These are phyloP conservation scores for Penicillium thymicola DNA, from an alignment of 2,329 filamentous ascomycete genomes.

Conservation along the genomic window DNA sequence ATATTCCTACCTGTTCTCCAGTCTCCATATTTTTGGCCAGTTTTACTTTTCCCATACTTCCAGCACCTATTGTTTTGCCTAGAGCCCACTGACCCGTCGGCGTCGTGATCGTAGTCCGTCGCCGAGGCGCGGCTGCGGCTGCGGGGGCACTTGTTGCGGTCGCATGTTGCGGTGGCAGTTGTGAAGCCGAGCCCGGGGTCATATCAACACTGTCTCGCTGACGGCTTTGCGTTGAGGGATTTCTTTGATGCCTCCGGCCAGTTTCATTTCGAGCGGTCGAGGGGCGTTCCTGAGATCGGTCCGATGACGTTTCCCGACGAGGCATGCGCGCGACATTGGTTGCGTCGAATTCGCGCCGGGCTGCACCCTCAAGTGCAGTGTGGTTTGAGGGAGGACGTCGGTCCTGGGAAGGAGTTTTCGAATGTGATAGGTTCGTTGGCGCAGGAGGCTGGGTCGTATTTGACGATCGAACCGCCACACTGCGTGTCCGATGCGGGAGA, in stretches of 20 bases:
- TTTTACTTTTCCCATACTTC: slow-evolving; percentile 99
- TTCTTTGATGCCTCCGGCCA: slow-evolving; percentile 42
- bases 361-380: slow-evolving; percentile 51
- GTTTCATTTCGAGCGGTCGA: slow-evolving; percentile 53
- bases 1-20: slow-evolving; percentile 70
- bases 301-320: slow-evolving; percentile 63
- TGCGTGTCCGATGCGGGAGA: slow-evolving; percentile 47
- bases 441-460: slow-evolving; percentile 37
- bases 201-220: slow-evolving; percentile 46
- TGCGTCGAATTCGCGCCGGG: slow-evolving; percentile 71
- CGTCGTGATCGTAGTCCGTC: slow-evolving; percentile 80
- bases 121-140: slow-evolving; percentile 40
- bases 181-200: slow-evolving; percentile 48
- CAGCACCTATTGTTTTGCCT: slow-evolving; percentile 94
- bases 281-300: slow-evolving; percentile 49
- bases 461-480: slow-evolving; percentile 43
- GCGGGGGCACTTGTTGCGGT: slow-evolving; percentile 31
- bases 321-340: slow-evolving; percentile 60
- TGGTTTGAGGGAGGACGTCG: slow-evolving; percentile 48
- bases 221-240: slow-evolving; percentile 41
- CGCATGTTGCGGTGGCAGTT: slow-evolving; percentile 52
- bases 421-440: slow-evolving; percentile 30
- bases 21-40: slow-evolving; percentile 86
- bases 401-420: slow-evolving; percentile 44
- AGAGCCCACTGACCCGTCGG: slow-evolving; percentile 90